These are phyloP conservation scores for Calocera cornea DNA, from an alignment of 768 basidiomycete genomes.

Conservation along the genomic window DNA sequence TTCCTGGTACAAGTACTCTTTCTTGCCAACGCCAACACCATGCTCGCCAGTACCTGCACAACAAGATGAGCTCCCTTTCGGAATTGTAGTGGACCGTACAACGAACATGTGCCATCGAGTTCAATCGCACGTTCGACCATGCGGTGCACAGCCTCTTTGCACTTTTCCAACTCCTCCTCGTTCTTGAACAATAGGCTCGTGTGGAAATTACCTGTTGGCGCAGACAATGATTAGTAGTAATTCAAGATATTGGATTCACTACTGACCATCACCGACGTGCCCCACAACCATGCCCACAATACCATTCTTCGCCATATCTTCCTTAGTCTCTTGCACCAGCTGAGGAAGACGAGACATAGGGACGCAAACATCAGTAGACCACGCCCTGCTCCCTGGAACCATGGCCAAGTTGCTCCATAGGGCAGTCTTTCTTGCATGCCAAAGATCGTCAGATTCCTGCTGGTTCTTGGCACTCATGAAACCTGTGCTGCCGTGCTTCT, in stretches of 20 bases:
- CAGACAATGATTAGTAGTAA: neutral
- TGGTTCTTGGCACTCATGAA: conserved; percentile 65
- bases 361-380: conserved; percentile 84
- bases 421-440: conserved; percentile 78
- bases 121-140: conserved; percentile 57
- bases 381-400: conserved; percentile 49
- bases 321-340: conserved; percentile 63
- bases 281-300: conserved; percentile 64
- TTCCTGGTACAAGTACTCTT: conserved; percentile 68
- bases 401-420: conserved; percentile 55
- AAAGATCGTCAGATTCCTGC: conserved; percentile 60
- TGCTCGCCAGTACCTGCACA: conserved; percentile 66
- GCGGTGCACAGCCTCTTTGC: conserved; percentile 42
- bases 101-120: conserved; percentile 60
- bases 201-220: conserved; percentile 36
- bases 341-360: conserved; percentile 57
- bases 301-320: conserved; percentile 49
- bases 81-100: neutral
- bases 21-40: conserved; percentile 78
- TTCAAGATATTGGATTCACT: conserved; percentile 17
- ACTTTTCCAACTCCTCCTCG: conserved; percentile 42
- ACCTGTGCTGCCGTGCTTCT: conserved; percentile 49
- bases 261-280: conserved; percentile 64
- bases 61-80: neutral
- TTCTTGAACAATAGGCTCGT: conserved; percentile 43